These are phyloP conservation scores for Globisporangium abappressorium DNA, from an alignment of 352 stramenopile genomes.

Conservation along the genomic window DNA sequence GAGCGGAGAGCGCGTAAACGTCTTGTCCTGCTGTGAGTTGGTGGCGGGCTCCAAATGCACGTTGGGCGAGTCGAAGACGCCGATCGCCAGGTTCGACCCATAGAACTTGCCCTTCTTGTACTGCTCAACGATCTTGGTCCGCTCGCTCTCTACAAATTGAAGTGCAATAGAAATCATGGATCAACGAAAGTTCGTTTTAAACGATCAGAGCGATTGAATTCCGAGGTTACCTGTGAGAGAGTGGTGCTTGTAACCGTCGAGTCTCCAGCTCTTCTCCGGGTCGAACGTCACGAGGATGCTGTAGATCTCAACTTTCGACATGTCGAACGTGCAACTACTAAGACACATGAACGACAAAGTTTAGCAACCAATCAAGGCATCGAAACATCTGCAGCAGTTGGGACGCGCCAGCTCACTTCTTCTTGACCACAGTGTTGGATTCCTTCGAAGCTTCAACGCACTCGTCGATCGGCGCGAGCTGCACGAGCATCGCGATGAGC, in stretches of 20 bases:
- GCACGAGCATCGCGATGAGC: conserved; percentile 52
- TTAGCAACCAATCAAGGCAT: not conserved
- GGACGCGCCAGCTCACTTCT: not conserved
- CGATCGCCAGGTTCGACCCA: conserved; percentile 57
- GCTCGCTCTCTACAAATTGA: conserved; percentile 36
- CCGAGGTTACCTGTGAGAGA: conserved; percentile 34
- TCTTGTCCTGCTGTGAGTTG: conserved; percentile 22
- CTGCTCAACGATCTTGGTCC: conserved; percentile 47
- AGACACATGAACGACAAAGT: not conserved
- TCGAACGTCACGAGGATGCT: conserved; percentile 56
- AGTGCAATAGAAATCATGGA: not conserved
- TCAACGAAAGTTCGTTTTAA: not conserved
- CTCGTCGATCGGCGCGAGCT: conserved; percentile 41
- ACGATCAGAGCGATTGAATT: not conserved
- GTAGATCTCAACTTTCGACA: conserved; percentile 61
- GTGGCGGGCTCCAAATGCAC: conserved; percentile 32
- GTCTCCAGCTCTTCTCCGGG: conserved; percentile 23
- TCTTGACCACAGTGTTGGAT: not conserved
- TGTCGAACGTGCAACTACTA: conserved; percentile 56
- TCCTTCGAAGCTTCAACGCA: conserved; percentile 20
- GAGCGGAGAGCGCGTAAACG: conserved; percentile 28
- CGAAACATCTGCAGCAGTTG: not conserved
- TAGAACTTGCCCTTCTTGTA: conserved; percentile 62
- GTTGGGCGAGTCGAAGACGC: conserved; percentile 50
- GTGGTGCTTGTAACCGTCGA: conserved; percentile 65